These are phyloP conservation scores for Coniochaeta ligniaria DNA, from an alignment of 2,329 filamentous ascomycete genomes.

Conservation along the genomic window DNA sequence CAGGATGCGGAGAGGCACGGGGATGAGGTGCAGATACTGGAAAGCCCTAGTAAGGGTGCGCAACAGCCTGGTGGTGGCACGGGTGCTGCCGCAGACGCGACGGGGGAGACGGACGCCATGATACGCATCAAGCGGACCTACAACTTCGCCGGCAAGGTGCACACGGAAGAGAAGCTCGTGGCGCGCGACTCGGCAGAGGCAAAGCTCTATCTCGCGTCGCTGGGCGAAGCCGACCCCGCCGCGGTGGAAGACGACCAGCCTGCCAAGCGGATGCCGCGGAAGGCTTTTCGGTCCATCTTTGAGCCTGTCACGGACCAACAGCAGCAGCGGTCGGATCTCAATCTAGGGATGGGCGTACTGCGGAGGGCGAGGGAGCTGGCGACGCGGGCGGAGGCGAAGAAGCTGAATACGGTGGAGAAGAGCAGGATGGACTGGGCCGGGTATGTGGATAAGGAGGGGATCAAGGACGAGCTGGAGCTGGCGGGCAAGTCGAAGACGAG, in stretches of 20 bases:
- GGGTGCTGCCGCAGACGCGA: neutral
- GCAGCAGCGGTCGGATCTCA: conserved; percentile 44
- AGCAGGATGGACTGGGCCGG: conserved; percentile 68
- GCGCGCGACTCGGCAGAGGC: conserved; percentile 59
- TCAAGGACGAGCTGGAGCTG: conserved; percentile 60
- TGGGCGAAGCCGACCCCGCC: conserved; percentile 22
- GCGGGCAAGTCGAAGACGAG: conserved; percentile 59
- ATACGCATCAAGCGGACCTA: conserved; percentile 65
- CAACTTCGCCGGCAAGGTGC: conserved; percentile 66
- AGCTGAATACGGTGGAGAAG: conserved; percentile 66
- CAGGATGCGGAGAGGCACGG: conserved; percentile 11
- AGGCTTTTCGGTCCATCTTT: conserved; percentile 55
- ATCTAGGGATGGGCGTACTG: conserved; percentile 45
- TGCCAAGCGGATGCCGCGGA: conserved; percentile 39
- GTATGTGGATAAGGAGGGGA: conserved; percentile 64
- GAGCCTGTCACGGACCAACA: conserved; percentile 45
- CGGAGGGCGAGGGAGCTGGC: conserved; percentile 36
- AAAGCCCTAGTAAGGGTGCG: neutral
- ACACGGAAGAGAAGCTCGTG: conserved; percentile 66
- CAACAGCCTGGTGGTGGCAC: neutral
- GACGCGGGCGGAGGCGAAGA: conserved; percentile 45
- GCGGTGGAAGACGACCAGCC: conserved; percentile 17
- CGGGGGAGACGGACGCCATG: conserved; percentile 26
- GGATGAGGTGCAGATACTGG: neutral
- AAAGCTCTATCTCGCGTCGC: conserved; percentile 52